Percentiles rank a stretch among this genome's conserved stretches.
Evolutionary conservation across 1,284 basidiomycete genomes (phyloP).

Genomic region (Vanrija pseudolonga): DNA sequence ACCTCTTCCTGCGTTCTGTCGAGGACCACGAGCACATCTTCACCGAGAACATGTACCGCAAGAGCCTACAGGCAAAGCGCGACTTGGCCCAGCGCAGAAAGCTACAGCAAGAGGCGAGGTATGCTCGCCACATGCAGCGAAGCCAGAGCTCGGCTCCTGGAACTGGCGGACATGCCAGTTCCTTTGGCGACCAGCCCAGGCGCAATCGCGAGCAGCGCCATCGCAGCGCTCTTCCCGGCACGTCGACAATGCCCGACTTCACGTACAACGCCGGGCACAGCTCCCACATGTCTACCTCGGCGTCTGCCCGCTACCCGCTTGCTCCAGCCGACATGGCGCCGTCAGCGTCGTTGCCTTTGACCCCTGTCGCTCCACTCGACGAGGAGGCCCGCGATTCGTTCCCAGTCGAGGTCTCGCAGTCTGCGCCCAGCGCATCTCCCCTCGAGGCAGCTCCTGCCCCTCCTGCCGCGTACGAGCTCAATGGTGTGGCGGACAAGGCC

Average conservation of each 20-base stretch:
- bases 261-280: constrained; percentile 32
- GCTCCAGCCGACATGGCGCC: constrained; percentile 1
- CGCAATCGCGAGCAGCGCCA: constrained; percentile 37
- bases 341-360: neutral
- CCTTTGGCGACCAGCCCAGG: constrained; percentile 28
- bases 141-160: constrained; percentile 39
- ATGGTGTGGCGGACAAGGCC: no score
- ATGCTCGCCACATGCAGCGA: constrained; percentile 29
- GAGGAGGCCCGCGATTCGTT: neutral
- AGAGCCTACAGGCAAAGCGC: constrained; percentile 71
- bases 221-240: constrained; percentile 48
- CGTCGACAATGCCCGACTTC: constrained; percentile 44
- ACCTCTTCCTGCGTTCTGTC: constrained; percentile 66
- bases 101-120: constrained; percentile 39
- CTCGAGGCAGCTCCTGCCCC: no score
- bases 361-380: neutral
- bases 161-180: constrained; percentile 17
- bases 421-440: neutral
- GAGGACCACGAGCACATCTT: constrained; percentile 75
- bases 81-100: constrained; percentile 45
- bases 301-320: neutral
- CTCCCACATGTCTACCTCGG: neutral
- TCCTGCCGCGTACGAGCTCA: no score
- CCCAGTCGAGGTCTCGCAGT: neutral
- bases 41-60: constrained; percentile 77